Base-by-base conservation (phyloP, 805 yeast species). In the Saturnispora silvae region DNA sequence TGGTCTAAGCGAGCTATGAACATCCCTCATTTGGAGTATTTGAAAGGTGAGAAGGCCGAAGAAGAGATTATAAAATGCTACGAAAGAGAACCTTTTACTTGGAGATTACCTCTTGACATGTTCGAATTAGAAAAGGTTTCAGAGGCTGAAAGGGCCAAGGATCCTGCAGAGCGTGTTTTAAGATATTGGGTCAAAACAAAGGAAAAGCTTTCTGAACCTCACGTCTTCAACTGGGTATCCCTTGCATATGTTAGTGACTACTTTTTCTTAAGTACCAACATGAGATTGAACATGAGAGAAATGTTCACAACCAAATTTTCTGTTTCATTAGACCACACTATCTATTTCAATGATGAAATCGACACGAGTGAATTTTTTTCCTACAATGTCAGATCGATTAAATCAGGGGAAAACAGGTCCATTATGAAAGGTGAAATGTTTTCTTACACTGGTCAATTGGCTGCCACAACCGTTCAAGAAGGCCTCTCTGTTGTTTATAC, bases 391-490 rank as follows among this genome's bases (percentile, higher is more conserved):
- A 59, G 58, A 33, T 69, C 70, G 27, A 53, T 72, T 18, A 61
- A 73, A 36, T 64, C 77, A 3, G 65, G 64, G 13, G 67, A 68
- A 44, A 69, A 70, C 40, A 63, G 81, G 41, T 70, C 72, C 10
- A 53, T 79, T 31, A 55, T 79, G 49, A 67, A 65, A 42, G 82
- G 75, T 14, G 78, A 77, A 43, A 63, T 77, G 51, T 80, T 60
- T 53, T 60, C 66, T 33, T 46, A 51, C 5, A 62, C 65, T 16
- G 74, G 73, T 2, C 61, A 63, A 22, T 67, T 77, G 40, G 66
- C 74, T 3, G 81, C 82, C 2, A 67, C 77, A 0, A 64, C 76
- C 1, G 53, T 75, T 7, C 89, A 81, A 54, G 86, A 81, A 53
- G 85, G 84, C 0, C 57, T 76, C 43, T 55, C 60, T 40, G 70